Conservation (phyloP, 78 protist genomes). For the Emiliania huxleyi region DNA sequence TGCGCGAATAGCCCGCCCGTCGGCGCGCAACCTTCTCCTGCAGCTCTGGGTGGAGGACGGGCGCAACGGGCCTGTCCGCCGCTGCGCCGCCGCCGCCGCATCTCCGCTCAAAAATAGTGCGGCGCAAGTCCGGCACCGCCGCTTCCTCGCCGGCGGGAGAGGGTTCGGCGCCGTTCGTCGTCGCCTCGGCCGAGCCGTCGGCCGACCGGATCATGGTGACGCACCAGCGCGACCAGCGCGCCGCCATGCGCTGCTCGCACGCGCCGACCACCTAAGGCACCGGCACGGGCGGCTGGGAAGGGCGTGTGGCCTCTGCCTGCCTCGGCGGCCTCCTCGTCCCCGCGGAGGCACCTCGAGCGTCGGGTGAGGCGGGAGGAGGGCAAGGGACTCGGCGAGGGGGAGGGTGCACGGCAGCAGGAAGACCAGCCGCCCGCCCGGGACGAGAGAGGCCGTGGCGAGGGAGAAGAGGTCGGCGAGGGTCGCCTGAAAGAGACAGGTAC, state of each 20-base stretch:
- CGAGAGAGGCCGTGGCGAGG: not conserved
- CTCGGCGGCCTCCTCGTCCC: too few species aligned
- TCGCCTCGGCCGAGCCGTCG: not conserved
- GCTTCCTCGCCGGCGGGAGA: not conserved
- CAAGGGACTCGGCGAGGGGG: not conserved
- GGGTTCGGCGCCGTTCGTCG: not conserved
- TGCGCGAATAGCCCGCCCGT: not conserved
- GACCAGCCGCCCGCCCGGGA: conserved; percentile 1
- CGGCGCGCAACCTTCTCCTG: not conserved
- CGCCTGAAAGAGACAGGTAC: too few species aligned
- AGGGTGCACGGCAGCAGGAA: not conserved
- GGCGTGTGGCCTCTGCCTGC: too few species aligned
- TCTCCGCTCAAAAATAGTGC: not conserved
- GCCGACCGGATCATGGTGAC: not conserved
- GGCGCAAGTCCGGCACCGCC: not conserved
- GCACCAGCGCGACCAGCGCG: conserved; percentile 15
- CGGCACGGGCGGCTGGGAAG: too few species aligned
- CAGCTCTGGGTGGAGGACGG: not conserved
- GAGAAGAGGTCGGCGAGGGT: not conserved
- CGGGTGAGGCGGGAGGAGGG: not conserved
- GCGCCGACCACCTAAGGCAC: not conserved
- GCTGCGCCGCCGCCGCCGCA: not conserved
- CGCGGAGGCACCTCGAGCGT: not conserved
- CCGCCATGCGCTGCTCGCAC: not conserved
- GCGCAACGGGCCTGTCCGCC: not conserved